Base-by-base conservation (phyloP, 2,329 filamentous ascomycete species). In the Fonsecaea erecta region DNA sequence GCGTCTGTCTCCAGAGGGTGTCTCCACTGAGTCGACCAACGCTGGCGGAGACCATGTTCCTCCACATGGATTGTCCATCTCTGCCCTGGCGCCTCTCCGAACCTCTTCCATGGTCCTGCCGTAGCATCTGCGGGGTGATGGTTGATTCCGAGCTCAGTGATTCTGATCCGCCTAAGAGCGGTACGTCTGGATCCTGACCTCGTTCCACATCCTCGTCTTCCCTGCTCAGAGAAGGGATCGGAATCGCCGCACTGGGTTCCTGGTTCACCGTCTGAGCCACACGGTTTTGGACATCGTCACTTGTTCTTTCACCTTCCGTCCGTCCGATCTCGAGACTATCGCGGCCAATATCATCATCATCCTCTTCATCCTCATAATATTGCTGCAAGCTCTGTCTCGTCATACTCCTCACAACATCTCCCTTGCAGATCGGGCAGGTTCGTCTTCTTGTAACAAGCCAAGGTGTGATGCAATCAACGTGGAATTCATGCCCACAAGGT, bases 361-460 rank as follows among this genome's bases (percentile, higher is more conserved):
- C 71, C 34, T 56, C 55, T 14, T 64, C 65, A 18, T 64, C 66
- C 5, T 69, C 62, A 16, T 34, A 52, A 16, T 28, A 32, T 4
- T 46, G 72, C 32, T 64, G 55, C 16, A 68, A 51, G 21, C 72
- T 71, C n/a, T 68, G 70, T 34, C 81, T 83, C 18, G 87, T 84
- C 69, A 92, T 74, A 1, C 80, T 82, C 51, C 80, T 77, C 16
- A 99, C 94, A 37, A 99, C 95, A 75, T 99, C 95, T 55, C 93
- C 93, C 81, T 99, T 99, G 81, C 95, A 99, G 66, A 99, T 98
- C 0, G 95, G 95, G 73, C 95, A 99, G n/a, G 95, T 99, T 68
- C 95, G 89, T 69, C 95, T 90, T 55, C 94, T 89, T 16, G 93
- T 98, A 0, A 94, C 97, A 59, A 99, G 83, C 95, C 95, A 99